A percentile compares a stretch with the other conserved stretches of the same genome.
Conservation (phyloP, 169 alveolate species). For the Amoebophrya sp. region DNA sequence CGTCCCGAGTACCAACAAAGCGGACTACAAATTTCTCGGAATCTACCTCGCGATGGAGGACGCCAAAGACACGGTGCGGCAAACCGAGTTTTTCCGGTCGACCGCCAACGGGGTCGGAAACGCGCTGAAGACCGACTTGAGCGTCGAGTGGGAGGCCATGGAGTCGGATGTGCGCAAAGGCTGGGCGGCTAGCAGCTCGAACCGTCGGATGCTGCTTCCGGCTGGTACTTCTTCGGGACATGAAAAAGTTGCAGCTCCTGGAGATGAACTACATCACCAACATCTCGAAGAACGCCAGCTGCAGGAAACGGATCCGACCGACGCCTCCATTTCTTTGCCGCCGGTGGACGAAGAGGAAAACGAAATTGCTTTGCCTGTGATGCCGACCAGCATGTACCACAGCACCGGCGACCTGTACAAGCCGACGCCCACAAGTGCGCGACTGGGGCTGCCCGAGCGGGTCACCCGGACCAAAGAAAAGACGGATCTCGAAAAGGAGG, state of each 20-base stretch:
- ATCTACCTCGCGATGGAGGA: not conserved
- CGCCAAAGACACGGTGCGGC: not conserved
- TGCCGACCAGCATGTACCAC: too few relatives aligned
- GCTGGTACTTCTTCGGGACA: too few relatives aligned
- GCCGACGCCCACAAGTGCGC: not conserved
- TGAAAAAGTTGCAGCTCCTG: too few relatives aligned
- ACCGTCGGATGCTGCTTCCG: too few relatives aligned
- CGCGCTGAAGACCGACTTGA: not conserved
- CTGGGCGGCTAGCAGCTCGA: too few relatives aligned
- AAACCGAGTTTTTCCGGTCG: not conserved
- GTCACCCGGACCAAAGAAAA: not conserved
- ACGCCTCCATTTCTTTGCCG: too few relatives aligned
- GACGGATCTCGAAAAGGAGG: not conserved
- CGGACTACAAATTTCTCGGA: not conserved
- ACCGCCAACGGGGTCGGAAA: not conserved
- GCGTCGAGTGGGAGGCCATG: not conserved
- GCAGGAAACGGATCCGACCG: too few relatives aligned
- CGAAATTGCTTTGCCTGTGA: too few relatives aligned
- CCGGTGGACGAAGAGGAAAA: too few relatives aligned
- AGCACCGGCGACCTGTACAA: not conserved
- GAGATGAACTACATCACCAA: too few relatives aligned
- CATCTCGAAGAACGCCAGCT: too few relatives aligned
- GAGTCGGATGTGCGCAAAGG: not conserved
- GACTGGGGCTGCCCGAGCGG: not conserved
- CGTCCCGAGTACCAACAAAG: not conserved